phyloP scores from a whole-genome alignment of 305 asterid species.

The Salvia sclarea region DNA sequence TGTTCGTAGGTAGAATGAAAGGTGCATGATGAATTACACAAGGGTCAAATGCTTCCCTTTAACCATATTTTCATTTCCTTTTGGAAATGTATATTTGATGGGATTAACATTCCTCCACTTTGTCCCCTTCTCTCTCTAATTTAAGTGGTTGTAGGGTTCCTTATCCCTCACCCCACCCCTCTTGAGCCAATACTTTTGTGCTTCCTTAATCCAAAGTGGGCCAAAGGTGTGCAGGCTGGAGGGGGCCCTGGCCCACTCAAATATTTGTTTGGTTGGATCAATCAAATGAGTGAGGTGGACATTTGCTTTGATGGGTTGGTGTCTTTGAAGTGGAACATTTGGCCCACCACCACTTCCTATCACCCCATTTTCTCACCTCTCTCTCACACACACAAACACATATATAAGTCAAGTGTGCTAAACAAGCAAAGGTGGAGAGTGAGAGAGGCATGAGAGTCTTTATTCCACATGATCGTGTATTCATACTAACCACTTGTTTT shows the following conservation, averaged over 20 bases:
- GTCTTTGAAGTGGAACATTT: constrained; percentile 15
- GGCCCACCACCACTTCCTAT: constrained; percentile 27
- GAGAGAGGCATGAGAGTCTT: not conserved
- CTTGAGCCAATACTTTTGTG: constrained; percentile 55
- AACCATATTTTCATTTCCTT: constrained; percentile 26
- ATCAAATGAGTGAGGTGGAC: constrained; percentile 14
- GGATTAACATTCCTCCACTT: constrained; percentile 63
- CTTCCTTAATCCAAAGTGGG: constrained; percentile 45
- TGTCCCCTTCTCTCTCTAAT: constrained; percentile 39
- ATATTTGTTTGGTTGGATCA: constrained; percentile 18
- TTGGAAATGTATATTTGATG: constrained; percentile 40
- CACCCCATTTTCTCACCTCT: not conserved
- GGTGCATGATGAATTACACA: constrained; percentile 42
- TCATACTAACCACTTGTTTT: not conserved
- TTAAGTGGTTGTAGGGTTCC: constrained; percentile 47
- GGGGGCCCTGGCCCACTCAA: constrained; percentile 2
- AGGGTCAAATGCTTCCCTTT: constrained; percentile 44
- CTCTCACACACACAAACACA: not conserved
- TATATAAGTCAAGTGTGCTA: not conserved
- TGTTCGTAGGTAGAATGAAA: constrained; percentile 47
- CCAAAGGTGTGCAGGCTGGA: not conserved
- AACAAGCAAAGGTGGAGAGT: not conserved
- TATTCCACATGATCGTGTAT: not conserved
- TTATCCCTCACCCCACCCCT: not conserved
- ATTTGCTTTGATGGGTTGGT: constrained; percentile 24